A percentile compares a stretch with the other conserved stretches of the same genome.
Evolutionary conservation across 2,329 filamentous ascomycete species (phyloP).

Genomic region (Stachybotrys chlorohalonatus): DNA sequence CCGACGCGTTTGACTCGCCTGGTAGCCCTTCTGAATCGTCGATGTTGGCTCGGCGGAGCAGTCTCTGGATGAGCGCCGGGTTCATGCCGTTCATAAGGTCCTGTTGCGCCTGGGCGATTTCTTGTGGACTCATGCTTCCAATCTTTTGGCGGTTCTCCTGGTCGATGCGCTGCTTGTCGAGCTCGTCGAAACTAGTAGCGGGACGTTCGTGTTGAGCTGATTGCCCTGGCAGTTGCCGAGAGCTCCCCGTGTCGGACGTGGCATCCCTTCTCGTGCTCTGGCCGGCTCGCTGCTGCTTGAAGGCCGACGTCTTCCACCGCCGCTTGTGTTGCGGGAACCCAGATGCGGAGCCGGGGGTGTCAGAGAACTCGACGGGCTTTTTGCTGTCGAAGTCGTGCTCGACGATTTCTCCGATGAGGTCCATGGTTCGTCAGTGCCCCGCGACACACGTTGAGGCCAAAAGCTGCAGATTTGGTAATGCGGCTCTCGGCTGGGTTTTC

Average conservation of each 20-base stretch:
- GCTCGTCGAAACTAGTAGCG: constrained; percentile 24
- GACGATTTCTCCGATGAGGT: constrained; percentile 64
- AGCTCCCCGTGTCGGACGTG: not conserved
- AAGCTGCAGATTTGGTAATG: not conserved
- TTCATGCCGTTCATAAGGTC: constrained; percentile 76
- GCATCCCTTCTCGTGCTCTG: constrained; percentile 2
- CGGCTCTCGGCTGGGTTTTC: not conserved
- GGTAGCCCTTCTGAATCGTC: constrained; percentile 45
- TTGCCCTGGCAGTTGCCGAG: not conserved
- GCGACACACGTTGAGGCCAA: not conserved
- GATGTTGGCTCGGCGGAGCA: constrained; percentile 69
- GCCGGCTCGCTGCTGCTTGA: constrained; percentile 52
- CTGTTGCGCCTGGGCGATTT: constrained; percentile 71
- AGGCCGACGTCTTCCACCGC: constrained; percentile 62
- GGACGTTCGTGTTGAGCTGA: not conserved
- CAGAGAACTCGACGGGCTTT: constrained; percentile 52
- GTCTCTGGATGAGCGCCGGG: constrained; percentile 63
- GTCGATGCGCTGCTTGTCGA: constrained; percentile 67
- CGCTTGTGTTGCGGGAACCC: constrained; percentile 90
- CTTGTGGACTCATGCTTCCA: constrained; percentile 67
- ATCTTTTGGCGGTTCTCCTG: constrained; percentile 70
- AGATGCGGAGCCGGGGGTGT: constrained; percentile 34
- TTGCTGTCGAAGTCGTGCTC: constrained; percentile 57
- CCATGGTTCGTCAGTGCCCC: constrained; percentile 14
- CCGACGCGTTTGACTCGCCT: constrained; percentile 26